Conservation (phyloP, 495 filamentous ascomycete genomes). For the Massariosphaeria phaeospora region DNA sequence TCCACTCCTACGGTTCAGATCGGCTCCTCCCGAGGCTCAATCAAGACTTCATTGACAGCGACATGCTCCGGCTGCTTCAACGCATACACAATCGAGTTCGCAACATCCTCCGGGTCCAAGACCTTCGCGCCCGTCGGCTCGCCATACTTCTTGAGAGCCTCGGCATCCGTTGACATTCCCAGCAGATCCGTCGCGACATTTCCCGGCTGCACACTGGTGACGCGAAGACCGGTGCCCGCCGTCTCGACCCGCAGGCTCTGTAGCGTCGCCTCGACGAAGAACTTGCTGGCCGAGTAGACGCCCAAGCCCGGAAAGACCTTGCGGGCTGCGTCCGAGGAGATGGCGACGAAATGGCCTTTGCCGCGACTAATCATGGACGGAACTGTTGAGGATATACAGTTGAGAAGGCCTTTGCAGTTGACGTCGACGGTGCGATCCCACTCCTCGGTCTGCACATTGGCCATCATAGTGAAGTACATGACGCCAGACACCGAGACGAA, state of each 20-base stretch:
- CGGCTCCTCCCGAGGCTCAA: slow-evolving; percentile 67
- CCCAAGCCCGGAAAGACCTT: slow-evolving; percentile 68
- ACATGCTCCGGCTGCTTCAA: slow-evolving; percentile 60
- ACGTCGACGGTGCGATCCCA: slow-evolving; percentile 69
- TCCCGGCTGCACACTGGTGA: slow-evolving; percentile 62
- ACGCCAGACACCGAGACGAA: slow-evolving; percentile 65
- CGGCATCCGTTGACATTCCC: slow-evolving; percentile 59
- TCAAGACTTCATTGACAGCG: slow-evolving; percentile 65
- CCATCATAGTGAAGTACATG: slow-evolving; percentile 75
- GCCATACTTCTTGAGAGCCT: slow-evolving; percentile 66
- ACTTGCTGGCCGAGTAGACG: slow-evolving; percentile 68
- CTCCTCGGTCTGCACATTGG: slow-evolving; percentile 57
- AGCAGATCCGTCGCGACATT: slow-evolving; percentile 61
- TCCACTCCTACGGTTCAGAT: no score
- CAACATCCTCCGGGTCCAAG: slow-evolving; percentile 58
- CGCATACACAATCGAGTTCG: slow-evolving; percentile 59
- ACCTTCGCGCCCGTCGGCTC: slow-evolving; percentile 62
- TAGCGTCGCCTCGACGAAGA: slow-evolving; percentile 68
- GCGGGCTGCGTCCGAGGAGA: slow-evolving; percentile 64
- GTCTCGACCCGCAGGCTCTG: slow-evolving; percentile 63
- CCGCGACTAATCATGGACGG: slow-evolving; percentile 60
- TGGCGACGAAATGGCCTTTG: slow-evolving; percentile 59
- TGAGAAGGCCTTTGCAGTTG: slow-evolving; percentile 66
- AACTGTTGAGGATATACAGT: slow-evolving; percentile 55
- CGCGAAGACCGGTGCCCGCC: slow-evolving; percentile 57